A percentile compares a stretch with the other conserved stretches of the same genome.
Conservation (phyloP, 495 filamentous ascomycete species). For the Evansstolkia leycettana region DNA sequence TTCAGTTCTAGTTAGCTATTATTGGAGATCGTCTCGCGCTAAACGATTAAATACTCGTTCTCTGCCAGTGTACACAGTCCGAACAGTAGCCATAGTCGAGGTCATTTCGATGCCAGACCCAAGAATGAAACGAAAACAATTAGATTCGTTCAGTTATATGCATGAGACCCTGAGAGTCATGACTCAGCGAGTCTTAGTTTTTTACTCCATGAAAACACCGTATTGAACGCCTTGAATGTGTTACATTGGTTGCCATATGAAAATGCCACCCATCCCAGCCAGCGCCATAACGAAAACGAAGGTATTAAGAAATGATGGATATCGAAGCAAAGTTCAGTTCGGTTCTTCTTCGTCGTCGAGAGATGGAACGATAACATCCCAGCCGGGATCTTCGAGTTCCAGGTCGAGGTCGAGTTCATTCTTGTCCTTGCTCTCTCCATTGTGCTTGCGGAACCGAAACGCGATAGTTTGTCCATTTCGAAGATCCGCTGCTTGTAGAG, state of each 20-base stretch:
- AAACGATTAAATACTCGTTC: no score
- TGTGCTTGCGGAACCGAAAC: slow-evolving; percentile 45
- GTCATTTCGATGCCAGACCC: no score
- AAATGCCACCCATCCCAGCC: background rate
- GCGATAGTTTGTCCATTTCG: slow-evolving; percentile 51
- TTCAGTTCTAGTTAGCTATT: no score
- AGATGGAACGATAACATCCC: slow-evolving; percentile 52
- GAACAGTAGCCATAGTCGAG: no score
- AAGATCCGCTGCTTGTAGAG: slow-evolving; percentile 37
- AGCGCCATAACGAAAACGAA: background rate
- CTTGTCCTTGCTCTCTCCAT: slow-evolving; percentile 7
- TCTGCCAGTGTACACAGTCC: no score
- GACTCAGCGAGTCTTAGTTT: no score
- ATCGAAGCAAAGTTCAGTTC: background rate
- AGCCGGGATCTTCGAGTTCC: slow-evolving; percentile 41
- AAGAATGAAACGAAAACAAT: no score
- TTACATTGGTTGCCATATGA: background rate
- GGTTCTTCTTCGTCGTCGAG: slow-evolving; percentile 43
- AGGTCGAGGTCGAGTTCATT: slow-evolving; percentile 20
- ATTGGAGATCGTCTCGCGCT: no score
- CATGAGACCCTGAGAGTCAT: no score
- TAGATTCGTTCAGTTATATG: no score
- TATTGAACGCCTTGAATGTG: background rate
- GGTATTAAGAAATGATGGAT: background rate
- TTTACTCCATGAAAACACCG: background rate